These are phyloP conservation scores for Blastobotrys attinorum DNA, from an alignment of 805 yeast species.

Conservation along the genomic window DNA sequence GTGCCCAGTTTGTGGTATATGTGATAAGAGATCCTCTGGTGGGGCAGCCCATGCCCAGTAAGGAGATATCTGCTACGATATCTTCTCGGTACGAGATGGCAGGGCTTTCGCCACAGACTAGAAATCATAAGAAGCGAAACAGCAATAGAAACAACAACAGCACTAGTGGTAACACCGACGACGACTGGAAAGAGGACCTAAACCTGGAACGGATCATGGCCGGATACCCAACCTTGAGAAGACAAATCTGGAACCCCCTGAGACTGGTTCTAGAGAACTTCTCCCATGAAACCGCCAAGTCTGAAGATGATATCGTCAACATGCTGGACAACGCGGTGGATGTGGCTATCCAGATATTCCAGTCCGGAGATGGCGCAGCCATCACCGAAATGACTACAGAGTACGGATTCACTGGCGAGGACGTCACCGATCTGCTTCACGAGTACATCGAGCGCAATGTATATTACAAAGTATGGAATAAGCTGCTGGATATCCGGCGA, in stretches of 20 bases:
- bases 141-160: conserved; percentile 8
- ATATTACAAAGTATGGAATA: conserved; percentile 59
- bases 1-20: conserved; percentile 47
- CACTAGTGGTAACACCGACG: not conserved
- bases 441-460: conserved; percentile 65
- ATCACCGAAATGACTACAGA: conserved; percentile 22
- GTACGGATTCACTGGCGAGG: conserved; percentile 23
- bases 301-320: conserved; percentile 27
- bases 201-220: conserved; percentile 33
- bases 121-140: conserved; percentile 1
- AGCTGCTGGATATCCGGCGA: conserved; percentile 28
- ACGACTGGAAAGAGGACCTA: not conserved
- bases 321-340: conserved; percentile 26
- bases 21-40: conserved; percentile 49
- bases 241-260: conserved; percentile 35
- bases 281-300: conserved; percentile 25
- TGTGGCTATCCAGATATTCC: conserved; percentile 29
- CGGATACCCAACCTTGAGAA: conserved; percentile 33
- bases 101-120: not conserved
- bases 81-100: conserved; percentile 8
- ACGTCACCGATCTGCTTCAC: conserved; percentile 45
- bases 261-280: conserved; percentile 34
- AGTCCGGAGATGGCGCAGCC: conserved; percentile 23
- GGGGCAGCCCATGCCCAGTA: conserved; percentile 32
- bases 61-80: conserved; percentile 14